A percentile compares a stretch with the other conserved stretches of the same genome.
Conservation (phyloP, 345 rosid genomes). For the Camelina sativa region DNA sequence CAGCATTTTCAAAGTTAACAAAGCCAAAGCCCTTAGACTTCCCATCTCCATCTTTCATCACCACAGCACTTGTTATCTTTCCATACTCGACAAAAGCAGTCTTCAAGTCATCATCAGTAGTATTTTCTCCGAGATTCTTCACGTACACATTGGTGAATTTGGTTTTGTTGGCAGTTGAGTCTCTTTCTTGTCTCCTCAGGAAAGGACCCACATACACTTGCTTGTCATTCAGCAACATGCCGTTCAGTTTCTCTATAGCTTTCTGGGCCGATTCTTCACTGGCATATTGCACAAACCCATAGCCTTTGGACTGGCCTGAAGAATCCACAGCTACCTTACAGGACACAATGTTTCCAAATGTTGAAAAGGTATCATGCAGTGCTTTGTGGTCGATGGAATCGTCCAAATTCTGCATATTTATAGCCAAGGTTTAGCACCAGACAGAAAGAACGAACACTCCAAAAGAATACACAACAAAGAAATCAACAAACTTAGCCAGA, state of each 20-base stretch:
- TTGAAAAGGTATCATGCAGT: slow-evolving; percentile 78
- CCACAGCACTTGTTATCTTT: slow-evolving; percentile 81
- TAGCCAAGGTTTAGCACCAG: slow-evolving; percentile 13
- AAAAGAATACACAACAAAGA: neutral
- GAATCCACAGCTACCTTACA: slow-evolving; percentile 94
- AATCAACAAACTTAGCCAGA: neutral
- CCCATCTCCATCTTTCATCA: slow-evolving; percentile 86
- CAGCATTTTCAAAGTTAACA: slow-evolving; percentile 84
- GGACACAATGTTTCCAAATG: slow-evolving; percentile 87
- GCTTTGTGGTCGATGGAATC: slow-evolving; percentile 91
- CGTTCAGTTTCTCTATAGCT: slow-evolving; percentile 85
- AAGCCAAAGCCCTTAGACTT: slow-evolving; percentile 91
- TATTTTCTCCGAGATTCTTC: slow-evolving; percentile 73
- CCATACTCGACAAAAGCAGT: slow-evolving; percentile 80
- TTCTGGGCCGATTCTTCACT: slow-evolving; percentile 77
- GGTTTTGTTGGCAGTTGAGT: slow-evolving; percentile 47
- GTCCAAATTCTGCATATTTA: slow-evolving; percentile 72
- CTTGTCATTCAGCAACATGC: slow-evolving; percentile 94
- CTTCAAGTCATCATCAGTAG: slow-evolving; percentile 76
- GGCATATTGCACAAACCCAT: slow-evolving; percentile 93
- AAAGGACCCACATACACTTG: slow-evolving; percentile 97
- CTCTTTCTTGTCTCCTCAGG: slow-evolving; percentile 91
- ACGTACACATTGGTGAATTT: slow-evolving; percentile 89
- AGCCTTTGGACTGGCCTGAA: slow-evolving; percentile 89
- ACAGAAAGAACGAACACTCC: neutral